These are phyloP conservation scores for Tubosaeta sp. DNA, from an alignment of 768 basidiomycete genomes.

Conservation along the genomic window DNA sequence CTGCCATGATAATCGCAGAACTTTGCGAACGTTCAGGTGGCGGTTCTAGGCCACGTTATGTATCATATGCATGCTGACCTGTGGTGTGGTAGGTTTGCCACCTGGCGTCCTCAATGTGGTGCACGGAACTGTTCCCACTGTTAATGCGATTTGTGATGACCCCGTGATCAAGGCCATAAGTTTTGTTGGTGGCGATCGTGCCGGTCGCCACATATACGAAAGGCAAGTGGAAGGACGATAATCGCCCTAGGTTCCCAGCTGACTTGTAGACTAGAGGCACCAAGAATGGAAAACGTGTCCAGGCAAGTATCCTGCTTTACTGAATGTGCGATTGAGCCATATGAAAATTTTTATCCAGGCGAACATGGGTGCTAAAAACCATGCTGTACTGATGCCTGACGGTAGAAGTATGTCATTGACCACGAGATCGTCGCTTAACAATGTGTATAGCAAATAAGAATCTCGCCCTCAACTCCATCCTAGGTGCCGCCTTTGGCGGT, in stretches of 20 bases:
- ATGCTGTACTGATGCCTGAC: conserved; percentile 90
- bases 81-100: conserved; percentile 53
- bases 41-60: not conserved
- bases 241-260: conserved; percentile 2
- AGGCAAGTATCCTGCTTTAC: conserved; percentile 38
- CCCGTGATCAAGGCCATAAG: conserved; percentile 90
- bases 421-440: not conserved
- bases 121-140: conserved; percentile 85
- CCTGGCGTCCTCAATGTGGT: conserved; percentile 88
- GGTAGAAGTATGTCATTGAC: conserved; percentile 43
- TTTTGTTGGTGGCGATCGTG: conserved; percentile 92
- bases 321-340: not conserved
- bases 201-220: conserved; percentile 92
- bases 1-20: conserved; percentile 97
- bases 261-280: conserved; percentile 54
- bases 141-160: conserved; percentile 92
- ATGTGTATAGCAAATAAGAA: conserved; percentile 75
- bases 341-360: conserved; percentile 35
- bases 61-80: not conserved
- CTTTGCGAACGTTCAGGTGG: conserved; percentile 80
- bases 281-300: conserved; percentile 83
- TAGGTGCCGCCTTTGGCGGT: conserved; percentile 94
- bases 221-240: conserved; percentile 39
- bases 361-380: conserved; percentile 96
- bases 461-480: conserved; percentile 82